Conservation (phyloP, 495 filamentous ascomycete genomes). For the Aspergillus carlsbadensis region DNA sequence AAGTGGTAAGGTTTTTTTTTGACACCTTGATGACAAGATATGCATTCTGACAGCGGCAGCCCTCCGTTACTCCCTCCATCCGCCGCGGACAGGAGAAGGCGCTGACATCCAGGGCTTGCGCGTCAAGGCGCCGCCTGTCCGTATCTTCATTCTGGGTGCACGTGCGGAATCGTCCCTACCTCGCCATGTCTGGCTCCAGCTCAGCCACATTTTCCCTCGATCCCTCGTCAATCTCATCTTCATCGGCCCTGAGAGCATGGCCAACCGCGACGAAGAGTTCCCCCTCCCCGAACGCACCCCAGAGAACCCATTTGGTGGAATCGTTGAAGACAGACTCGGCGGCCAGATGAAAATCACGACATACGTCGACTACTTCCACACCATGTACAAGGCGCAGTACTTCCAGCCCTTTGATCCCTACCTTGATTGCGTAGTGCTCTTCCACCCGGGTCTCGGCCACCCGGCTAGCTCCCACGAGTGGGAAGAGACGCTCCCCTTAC, state of each 20-base stretch:
- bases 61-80: constrained; percentile 90
- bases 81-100: constrained; percentile 73
- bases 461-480: constrained; percentile 91
- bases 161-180: constrained; percentile 95
- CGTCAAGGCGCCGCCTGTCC: constrained; percentile 78
- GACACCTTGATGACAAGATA: too few species aligned
- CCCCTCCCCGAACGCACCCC: constrained; percentile 82
- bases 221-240: constrained; percentile 76
- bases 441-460: constrained; percentile 94
- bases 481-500: constrained; percentile 80
- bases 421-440: constrained; percentile 93
- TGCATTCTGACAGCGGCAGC: constrained; percentile 48
- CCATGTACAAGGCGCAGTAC: constrained; percentile 80
- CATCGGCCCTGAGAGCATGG: constrained; percentile 94
- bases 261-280: constrained; percentile 83
- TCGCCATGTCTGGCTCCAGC: constrained; percentile 89
- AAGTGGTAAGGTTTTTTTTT: constrained; percentile 83
- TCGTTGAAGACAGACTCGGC: constrained; percentile 85
- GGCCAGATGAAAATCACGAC: constrained; percentile 91
- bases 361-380: constrained; percentile 98
- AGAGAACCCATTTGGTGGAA: constrained; percentile 84
- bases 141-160: constrained; percentile 91
- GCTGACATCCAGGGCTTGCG: constrained; percentile 74
- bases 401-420: constrained; percentile 97
- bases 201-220: constrained; percentile 85